A percentile compares a stretch with the other conserved stretches of the same genome.
phyloP scores from a whole-genome alignment of 441 rosid genomes.

The Populus hybrid region DNA sequence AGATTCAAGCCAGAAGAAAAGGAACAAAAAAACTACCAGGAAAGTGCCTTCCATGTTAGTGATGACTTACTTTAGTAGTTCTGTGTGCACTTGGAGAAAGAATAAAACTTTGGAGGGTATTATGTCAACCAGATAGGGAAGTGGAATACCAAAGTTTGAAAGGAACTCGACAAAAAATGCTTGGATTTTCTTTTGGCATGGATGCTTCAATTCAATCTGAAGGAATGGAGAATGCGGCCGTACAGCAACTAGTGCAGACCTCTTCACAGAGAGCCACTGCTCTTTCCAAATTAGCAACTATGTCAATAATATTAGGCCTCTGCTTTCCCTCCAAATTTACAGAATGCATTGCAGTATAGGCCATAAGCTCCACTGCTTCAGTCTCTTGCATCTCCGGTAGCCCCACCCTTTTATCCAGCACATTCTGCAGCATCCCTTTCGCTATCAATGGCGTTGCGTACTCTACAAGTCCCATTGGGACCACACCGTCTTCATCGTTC shows the following conservation, averaged over 20 bases:
- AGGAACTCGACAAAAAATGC: background rate
- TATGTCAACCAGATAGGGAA: background rate
- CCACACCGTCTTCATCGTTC: conserved; percentile 27
- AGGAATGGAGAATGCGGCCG: conserved; percentile 21
- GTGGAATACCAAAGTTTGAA: background rate
- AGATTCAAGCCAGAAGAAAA: conserved; percentile 1
- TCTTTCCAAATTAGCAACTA: conserved; percentile 67
- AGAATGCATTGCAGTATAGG: conserved; percentile 69
- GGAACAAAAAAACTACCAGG: background rate
- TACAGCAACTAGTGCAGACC: conserved; percentile 27
- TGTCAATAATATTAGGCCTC: conserved; percentile 64
- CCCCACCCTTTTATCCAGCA: conserved; percentile 58
- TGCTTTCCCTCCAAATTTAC: conserved; percentile 71
- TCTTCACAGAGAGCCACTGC: conserved; percentile 58
- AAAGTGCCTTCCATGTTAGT: conserved; percentile 3
- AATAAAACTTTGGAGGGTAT: background rate
- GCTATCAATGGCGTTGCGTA: conserved; percentile 44
- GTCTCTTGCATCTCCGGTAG: conserved; percentile 43
- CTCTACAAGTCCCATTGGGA: conserved; percentile 60
- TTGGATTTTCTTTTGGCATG: background rate
- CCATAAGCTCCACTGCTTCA: conserved; percentile 77
- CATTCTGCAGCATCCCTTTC: conserved; percentile 35
- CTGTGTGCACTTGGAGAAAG: background rate
- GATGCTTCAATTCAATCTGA: conserved; percentile 25
- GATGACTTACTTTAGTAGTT: background rate